These are phyloP conservation scores for Vitis hybrid DNA, from an alignment of 177 flowering plant genomes.

Conservation along the genomic window DNA sequence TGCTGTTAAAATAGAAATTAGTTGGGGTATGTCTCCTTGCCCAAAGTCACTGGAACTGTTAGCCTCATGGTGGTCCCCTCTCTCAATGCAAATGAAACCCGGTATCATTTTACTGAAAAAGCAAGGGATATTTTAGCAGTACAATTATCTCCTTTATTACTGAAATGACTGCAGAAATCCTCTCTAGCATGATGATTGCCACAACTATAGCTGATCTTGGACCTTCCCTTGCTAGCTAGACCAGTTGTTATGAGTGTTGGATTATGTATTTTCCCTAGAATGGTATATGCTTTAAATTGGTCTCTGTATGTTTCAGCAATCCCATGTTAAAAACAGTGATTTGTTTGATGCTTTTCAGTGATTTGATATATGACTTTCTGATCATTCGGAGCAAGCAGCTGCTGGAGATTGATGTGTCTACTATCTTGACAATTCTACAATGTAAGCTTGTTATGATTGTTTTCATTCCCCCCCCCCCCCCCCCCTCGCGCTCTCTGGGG, in stretches of 20 bases:
- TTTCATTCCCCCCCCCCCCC: neutral
- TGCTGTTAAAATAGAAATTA: too few species aligned
- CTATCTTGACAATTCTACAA: constrained; percentile 74
- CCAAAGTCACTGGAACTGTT: too few species aligned
- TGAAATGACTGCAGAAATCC: neutral
- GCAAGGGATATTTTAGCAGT: neutral
- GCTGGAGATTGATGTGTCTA: constrained; percentile 82
- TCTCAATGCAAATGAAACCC: too few species aligned
- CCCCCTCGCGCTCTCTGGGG: too few species aligned
- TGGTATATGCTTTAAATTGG: neutral
- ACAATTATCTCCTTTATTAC: neutral
- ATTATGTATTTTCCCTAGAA: neutral
- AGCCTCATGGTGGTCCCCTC: too few species aligned
- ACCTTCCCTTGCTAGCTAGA: neutral
- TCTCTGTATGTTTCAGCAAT: neutral
- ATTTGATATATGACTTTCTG: constrained; percentile 81
- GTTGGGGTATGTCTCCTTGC: too few species aligned
- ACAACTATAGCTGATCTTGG: neutral
- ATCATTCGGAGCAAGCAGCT: constrained; percentile 69
- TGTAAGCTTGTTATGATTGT: constrained; percentile 43
- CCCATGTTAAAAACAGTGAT: neutral
- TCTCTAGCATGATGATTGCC: neutral
- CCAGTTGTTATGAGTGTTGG: neutral
- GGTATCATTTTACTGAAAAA: too few species aligned
- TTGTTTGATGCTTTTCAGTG: constrained; percentile 57